Percentiles rank a stretch among this genome's conserved stretches.
Evolutionary conservation across 2,329 filamentous ascomycete genomes (phyloP).

Genomic region (Penicillium frequentans): DNA sequence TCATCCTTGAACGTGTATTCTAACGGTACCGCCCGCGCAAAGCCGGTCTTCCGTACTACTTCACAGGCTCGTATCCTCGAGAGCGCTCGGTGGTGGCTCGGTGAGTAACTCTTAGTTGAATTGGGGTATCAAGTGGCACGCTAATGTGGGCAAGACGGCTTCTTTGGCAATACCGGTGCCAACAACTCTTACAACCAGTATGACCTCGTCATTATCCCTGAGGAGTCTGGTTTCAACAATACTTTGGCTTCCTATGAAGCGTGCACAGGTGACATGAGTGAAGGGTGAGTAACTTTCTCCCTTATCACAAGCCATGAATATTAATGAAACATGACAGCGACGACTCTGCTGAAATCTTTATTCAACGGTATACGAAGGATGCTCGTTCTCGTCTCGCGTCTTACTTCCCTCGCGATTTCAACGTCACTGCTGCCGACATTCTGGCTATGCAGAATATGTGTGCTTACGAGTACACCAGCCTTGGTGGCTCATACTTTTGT

Average conservation of each 20-base stretch:
- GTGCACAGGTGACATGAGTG: slow-evolving; percentile 41
- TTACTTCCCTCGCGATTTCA: slow-evolving; percentile 51
- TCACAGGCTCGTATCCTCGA: slow-evolving; percentile 56
- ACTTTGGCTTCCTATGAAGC: slow-evolving; percentile 55
- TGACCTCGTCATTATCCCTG: slow-evolving; percentile 53
- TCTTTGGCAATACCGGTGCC: slow-evolving; percentile 26
- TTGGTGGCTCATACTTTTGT: slow-evolving; percentile 55
- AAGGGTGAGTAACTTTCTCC: not conserved
- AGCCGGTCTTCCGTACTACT: slow-evolving; percentile 56
- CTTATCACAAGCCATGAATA: not conserved
- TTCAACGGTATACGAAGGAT: slow-evolving; percentile 47
- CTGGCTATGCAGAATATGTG: slow-evolving; percentile 56
- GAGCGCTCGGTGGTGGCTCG: slow-evolving; percentile 48
- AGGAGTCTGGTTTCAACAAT: slow-evolving; percentile 53
- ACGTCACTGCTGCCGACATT: slow-evolving; percentile 51
- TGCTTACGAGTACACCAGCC: slow-evolving; percentile 54
- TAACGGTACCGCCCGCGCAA: slow-evolving; percentile 50
- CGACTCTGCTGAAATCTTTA: slow-evolving; percentile 41
- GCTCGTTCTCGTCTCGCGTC: slow-evolving; percentile 50
- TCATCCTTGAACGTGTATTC: slow-evolving; percentile 39
- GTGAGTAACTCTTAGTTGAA: slow-evolving; percentile 13
- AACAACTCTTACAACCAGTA: slow-evolving; percentile 31
- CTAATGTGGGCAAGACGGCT: slow-evolving; percentile 14
- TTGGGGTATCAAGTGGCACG: not conserved
- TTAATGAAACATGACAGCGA: slow-evolving; percentile 11